Evolutionary conservation across 768 basidiomycete genomes (phyloP).

Genomic region (Pisolithus microcarpus): DNA sequence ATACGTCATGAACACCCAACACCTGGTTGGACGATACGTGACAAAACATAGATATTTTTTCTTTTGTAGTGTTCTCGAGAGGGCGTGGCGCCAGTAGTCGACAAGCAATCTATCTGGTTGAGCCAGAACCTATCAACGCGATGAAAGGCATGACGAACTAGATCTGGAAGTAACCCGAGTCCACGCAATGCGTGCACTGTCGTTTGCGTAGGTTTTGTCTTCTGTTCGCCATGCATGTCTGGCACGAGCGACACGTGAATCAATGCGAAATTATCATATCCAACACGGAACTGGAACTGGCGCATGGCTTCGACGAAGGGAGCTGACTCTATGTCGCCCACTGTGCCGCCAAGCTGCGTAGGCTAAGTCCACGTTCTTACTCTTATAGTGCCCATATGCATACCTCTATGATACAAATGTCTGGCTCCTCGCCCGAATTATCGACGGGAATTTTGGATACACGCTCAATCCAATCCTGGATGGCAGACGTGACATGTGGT

Average conservation of each 20-base stretch:
- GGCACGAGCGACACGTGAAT: constrained; percentile 98
- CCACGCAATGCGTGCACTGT: constrained; percentile 91
- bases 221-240: constrained; percentile 97
- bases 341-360: constrained; percentile 89
- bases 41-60: constrained; percentile 99
- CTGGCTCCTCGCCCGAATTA: constrained; percentile 86
- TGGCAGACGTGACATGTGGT: constrained; percentile 92
- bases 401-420: constrained; percentile 97
- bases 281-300: constrained; percentile 99
- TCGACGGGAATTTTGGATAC: constrained; percentile 93
- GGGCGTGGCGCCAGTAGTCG: constrained; percentile 75
- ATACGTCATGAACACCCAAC: constrained; percentile 92
- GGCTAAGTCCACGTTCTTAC: neutral
- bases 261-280: constrained; percentile 92
- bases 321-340: constrained; percentile 97
- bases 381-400: constrained; percentile 10
- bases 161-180: constrained; percentile 85
- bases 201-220: constrained; percentile 98
- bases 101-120: constrained; percentile 72
- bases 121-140: neutral
- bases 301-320: constrained; percentile 98
- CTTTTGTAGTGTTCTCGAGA: constrained; percentile 78
- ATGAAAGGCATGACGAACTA: constrained; percentile 46
- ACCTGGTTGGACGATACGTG: constrained; percentile 88
- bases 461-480: constrained; percentile 97